Conservation (phyloP, 2,329 filamentous ascomycete species). For the Colletotrichum eremochloae region DNA sequence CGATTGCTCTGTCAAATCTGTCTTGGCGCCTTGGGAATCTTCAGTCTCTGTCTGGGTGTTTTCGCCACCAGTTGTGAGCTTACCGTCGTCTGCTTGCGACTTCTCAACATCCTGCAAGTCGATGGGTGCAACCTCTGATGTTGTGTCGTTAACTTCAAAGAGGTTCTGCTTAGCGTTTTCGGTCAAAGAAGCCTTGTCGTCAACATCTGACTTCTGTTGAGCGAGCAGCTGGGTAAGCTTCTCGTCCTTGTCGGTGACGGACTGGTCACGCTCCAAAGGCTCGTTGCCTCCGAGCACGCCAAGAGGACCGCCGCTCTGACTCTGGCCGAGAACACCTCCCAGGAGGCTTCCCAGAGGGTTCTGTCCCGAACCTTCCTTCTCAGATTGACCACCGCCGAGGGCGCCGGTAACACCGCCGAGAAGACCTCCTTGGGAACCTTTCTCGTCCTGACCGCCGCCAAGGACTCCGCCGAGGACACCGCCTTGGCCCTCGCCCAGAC, state of each 20-base stretch:
- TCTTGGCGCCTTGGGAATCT: slow-evolving; percentile 40
- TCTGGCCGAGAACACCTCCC: slow-evolving; percentile 26
- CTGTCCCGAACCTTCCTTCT: slow-evolving; percentile 23
- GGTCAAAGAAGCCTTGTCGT: slow-evolving; percentile 32
- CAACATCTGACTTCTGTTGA: slow-evolving; percentile 30
- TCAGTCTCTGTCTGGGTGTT: slow-evolving; percentile 41
- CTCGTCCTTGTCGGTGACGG: slow-evolving; percentile 38
- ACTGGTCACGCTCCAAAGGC: slow-evolving; percentile 35
- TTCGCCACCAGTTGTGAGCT: slow-evolving; percentile 35
- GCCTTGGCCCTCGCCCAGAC: slow-evolving; percentile 40
- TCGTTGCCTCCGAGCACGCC: slow-evolving; percentile 33
- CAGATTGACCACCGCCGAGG: slow-evolving; percentile 8
- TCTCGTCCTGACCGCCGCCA: slow-evolving; percentile 12
- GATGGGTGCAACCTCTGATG: slow-evolving; percentile 41
- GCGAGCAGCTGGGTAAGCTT: slow-evolving; percentile 37
- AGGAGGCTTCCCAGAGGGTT: slow-evolving; percentile 22
- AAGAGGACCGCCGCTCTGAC: slow-evolving; percentile 26
- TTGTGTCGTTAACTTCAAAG: slow-evolving; percentile 40
- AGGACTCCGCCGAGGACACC: slow-evolving; percentile 38
- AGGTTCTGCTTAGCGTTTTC: slow-evolving; percentile 43
- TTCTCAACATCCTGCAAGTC: slow-evolving; percentile 40
- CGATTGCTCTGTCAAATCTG: slow-evolving; percentile 37
- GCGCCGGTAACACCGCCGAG: slow-evolving; percentile 18
- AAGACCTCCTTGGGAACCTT: slow-evolving; percentile 19
- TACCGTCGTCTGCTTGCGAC: slow-evolving; percentile 33